These are phyloP conservation scores for Beauveria brongniartii DNA, from an alignment of 2,329 filamentous ascomycete genomes.

Conservation along the genomic window DNA sequence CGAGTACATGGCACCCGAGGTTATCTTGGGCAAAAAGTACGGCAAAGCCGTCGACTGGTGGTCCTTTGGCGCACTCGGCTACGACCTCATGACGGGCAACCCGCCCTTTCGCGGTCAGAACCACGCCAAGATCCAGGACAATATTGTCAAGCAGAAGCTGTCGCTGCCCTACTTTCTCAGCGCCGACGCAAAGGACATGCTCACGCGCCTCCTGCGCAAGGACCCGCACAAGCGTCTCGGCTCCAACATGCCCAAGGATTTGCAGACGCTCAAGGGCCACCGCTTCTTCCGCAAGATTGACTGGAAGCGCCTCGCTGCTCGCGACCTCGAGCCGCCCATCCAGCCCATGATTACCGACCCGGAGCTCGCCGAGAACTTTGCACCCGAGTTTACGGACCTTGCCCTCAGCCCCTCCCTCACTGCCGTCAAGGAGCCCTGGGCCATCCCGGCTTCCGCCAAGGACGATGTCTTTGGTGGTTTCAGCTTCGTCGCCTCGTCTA, in stretches of 20 bases:
- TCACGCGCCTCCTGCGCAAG: conserved; percentile 83
- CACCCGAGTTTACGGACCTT: conserved; percentile 81
- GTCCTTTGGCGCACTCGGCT: conserved; percentile 89
- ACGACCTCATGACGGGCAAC: conserved; percentile 84
- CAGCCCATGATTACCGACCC: conserved; percentile 91
- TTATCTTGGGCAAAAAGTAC: conserved; percentile 80
- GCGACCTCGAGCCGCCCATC: conserved; percentile 83
- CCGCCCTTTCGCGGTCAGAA: conserved; percentile 89
- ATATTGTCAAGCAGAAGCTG: conserved; percentile 90
- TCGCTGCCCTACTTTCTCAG: conserved; percentile 83
- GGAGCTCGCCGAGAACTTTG: conserved; percentile 93
- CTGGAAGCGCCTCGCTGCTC: conserved; percentile 76
- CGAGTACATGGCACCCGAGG: conserved; percentile 98
- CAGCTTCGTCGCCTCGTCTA: conserved; percentile 53
- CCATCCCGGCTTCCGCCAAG: conserved; percentile 27
- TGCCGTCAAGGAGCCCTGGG: conserved; percentile 33
- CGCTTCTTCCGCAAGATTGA: conserved; percentile 96
- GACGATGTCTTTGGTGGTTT: conserved; percentile 57
- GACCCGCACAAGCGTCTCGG: conserved; percentile 87
- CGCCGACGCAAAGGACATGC: conserved; percentile 85
- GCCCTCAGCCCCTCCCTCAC: conserved; percentile 62
- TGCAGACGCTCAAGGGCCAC: conserved; percentile 79
- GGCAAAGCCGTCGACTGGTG: conserved; percentile 97
- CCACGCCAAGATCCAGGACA: conserved; percentile 89
- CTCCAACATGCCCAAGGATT: conserved; percentile 79